Percentiles rank a stretch among this genome's conserved stretches.
These are phyloP conservation scores for Vitis hybrid DNA, from an alignment of 177 flowering plant genomes.

Conservation along the genomic window DNA sequence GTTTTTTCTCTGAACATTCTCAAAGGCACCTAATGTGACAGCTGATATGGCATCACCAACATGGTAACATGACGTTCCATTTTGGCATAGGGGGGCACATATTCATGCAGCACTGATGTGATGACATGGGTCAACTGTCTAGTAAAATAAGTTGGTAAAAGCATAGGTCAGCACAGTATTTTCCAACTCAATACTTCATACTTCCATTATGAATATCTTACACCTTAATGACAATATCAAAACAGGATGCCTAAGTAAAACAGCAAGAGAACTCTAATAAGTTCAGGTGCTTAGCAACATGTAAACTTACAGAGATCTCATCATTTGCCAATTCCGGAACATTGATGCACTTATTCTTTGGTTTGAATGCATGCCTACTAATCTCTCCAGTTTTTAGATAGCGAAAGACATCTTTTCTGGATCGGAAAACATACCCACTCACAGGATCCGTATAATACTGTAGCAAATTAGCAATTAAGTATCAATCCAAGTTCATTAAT, in stretches of 20 bases:
- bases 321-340: conserved; percentile 10
- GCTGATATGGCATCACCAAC: too few species aligned
- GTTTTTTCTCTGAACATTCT: too few species aligned
- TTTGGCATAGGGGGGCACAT: too few species aligned
- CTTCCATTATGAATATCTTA: too few species aligned
- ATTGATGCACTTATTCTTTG: conserved; percentile 20
- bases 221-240: too few species aligned
- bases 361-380: conserved; percentile 28
- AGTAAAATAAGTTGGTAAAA: too few species aligned
- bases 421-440: conserved; percentile 52
- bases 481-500: neutral
- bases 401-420: conserved; percentile 45
- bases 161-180: too few species aligned
- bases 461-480: conserved; percentile 11
- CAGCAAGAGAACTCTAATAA: neutral
- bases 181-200: too few species aligned
- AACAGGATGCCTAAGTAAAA: neutral
- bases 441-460: conserved; percentile 66
- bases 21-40: too few species aligned
- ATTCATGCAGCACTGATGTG: too few species aligned
- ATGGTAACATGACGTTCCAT: too few species aligned
- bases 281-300: neutral
- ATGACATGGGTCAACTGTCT: too few species aligned
- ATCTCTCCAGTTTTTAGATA: conserved; percentile 49
- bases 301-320: conserved; percentile 27